These are phyloP conservation scores for Leccinum arenicola DNA, from an alignment of 768 basidiomycete genomes.

Conservation along the genomic window DNA sequence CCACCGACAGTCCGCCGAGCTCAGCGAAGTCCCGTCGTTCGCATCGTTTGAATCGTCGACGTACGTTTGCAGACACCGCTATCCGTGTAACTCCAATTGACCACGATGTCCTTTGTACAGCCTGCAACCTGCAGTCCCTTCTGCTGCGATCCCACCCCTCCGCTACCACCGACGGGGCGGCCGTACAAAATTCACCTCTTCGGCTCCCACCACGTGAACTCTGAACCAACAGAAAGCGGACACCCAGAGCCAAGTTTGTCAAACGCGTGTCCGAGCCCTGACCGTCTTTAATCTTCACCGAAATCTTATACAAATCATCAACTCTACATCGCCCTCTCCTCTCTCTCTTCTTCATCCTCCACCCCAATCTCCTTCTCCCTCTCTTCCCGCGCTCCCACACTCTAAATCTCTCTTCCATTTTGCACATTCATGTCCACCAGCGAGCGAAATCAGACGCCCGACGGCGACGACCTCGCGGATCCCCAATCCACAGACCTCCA, in stretches of 20 bases:
- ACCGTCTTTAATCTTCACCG: constrained; percentile 32
- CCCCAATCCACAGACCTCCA: constrained; percentile 36
- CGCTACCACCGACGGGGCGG: constrained; percentile 17
- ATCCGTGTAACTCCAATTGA: constrained; percentile 15
- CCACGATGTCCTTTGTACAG: constrained; percentile 26
- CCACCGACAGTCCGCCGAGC: constrained; percentile 35
- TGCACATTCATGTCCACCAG: constrained; percentile 33
- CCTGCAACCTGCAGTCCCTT: constrained; percentile 5
- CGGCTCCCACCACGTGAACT: constrained; percentile 38
- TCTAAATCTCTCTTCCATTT: constrained; percentile 21
- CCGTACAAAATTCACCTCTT: constrained; percentile 21
- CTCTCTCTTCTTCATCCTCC: constrained; percentile 11
- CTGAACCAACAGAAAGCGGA: constrained; percentile 26
- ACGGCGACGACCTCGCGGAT: constrained; percentile 39
- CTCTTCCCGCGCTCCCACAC: constrained; percentile 33
- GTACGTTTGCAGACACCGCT: constrained; percentile 26
- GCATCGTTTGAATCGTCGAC: constrained; percentile 8
- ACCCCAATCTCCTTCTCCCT: constrained; percentile 24
- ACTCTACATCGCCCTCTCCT: constrained; percentile 18
- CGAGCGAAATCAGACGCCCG: constrained; percentile 40
- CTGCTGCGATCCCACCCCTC: constrained; percentile 11
- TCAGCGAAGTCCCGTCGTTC: constrained; percentile 32
- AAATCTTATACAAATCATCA: constrained; percentile 32
- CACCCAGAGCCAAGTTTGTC: constrained; percentile 34
- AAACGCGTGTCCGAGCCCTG: constrained; percentile 36